phyloP scores from a whole-genome alignment of 495 filamentous ascomycete species.

The Choiromyces venosus region DNA sequence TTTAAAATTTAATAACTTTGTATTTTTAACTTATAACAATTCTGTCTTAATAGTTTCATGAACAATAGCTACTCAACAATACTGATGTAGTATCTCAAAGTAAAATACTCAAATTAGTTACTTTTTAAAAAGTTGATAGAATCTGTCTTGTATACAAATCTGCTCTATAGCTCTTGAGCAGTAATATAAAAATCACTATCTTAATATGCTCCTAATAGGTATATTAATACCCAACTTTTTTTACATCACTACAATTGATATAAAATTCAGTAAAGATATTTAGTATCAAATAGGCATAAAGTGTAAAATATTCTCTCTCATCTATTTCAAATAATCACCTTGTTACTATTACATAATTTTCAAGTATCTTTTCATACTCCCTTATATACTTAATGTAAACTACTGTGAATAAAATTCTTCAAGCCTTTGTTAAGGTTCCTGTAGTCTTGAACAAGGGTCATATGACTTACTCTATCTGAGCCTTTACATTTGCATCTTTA shows the following conservation, averaged over 20 bases:
- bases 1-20: too few species aligned
- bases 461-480: not conserved
- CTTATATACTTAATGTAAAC: not conserved
- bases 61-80: conserved; percentile 1
- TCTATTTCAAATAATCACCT: not conserved
- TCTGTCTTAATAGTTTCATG: conserved; percentile 1
- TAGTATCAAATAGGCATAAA: not conserved
- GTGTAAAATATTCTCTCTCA: conserved; percentile 8
- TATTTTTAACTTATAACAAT: not conserved
- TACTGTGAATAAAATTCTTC: not conserved
- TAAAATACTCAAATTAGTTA: not conserved
- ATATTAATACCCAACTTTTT: conserved; percentile 8
- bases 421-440: not conserved
- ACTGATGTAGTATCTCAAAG: not conserved
- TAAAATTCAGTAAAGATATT: conserved; percentile 3
- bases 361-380: not conserved
- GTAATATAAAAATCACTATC: not conserved
- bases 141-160: conserved; percentile 2
- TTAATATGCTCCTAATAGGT: not conserved
- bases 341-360: not conserved
- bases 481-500: not conserved
- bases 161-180: not conserved
- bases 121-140: not conserved
- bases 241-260: not conserved
- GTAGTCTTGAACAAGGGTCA: not conserved